A percentile compares a stretch with the other conserved stretches of the same genome.
Evolutionary conservation across 495 filamentous ascomycete genomes (phyloP).

Genomic region (Penicillium canescens): DNA sequence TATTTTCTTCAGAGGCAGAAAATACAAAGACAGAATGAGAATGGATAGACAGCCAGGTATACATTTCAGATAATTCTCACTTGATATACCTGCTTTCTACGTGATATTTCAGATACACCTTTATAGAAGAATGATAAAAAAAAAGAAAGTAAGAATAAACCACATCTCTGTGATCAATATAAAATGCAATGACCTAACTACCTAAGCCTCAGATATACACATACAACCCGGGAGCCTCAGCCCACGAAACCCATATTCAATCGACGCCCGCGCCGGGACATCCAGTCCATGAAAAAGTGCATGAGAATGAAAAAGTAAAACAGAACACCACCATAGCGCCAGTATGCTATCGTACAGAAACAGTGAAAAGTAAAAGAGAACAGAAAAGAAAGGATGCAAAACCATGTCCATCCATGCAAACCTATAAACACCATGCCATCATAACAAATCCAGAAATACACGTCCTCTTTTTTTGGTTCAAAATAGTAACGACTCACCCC

Average conservation of each 20-base stretch:
- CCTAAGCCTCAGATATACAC: too few species aligned
- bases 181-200: too few species aligned
- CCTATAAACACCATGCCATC: neutral
- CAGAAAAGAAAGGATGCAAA: neutral
- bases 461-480: neutral
- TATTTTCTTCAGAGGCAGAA: too few species aligned
- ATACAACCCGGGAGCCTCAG: neutral
- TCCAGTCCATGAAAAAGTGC: neutral
- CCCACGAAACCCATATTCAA: neutral
- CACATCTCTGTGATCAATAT: too few species aligned
- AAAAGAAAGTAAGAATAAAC: too few species aligned
- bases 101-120: too few species aligned
- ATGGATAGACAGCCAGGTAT: too few species aligned
- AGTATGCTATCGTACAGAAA: conserved; percentile 30
- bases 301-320: neutral
- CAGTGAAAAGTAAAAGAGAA: neutral
- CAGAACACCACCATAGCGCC: conserved; percentile 17
- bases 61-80: too few species aligned
- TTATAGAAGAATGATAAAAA: too few species aligned
- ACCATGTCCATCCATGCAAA: neutral
- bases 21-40: too few species aligned
- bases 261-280: conserved; percentile 1
- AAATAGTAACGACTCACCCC: conserved; percentile 4
- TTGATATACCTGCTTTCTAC: too few species aligned
- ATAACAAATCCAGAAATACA: neutral